phyloP scores from a whole-genome alignment of 164 flowering plant genomes.

The Magnolia kwangsiensis region DNA sequence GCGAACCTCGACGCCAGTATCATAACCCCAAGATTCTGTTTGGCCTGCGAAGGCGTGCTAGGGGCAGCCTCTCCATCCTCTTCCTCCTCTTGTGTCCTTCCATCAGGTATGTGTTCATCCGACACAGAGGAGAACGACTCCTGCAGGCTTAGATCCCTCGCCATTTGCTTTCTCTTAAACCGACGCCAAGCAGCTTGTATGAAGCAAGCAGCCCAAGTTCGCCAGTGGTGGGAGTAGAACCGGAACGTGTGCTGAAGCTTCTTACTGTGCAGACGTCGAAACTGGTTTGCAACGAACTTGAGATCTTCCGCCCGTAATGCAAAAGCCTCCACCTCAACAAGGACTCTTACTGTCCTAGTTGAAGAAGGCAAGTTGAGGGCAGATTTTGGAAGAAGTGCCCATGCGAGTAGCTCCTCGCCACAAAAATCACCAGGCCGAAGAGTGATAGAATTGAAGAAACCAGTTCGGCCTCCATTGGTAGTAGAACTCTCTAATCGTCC shows the following conservation, averaged over 20 bases:
- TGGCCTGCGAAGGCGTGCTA: conserved; percentile 32
- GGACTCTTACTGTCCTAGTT: conserved; percentile 76
- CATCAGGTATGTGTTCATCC: conserved; percentile 27
- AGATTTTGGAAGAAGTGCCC: conserved; percentile 85
- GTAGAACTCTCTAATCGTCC: conserved; percentile 89
- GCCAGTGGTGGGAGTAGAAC: conserved; percentile 93
- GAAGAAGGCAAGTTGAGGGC: conserved; percentile 74
- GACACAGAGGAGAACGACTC: conserved; percentile 40
- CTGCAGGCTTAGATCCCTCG: conserved; percentile 34
- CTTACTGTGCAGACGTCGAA: conserved; percentile 86
- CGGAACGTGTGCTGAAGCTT: conserved; percentile 88
- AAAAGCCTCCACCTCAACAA: conserved; percentile 82
- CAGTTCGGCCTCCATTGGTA: conserved; percentile 90
- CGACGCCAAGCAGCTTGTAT: conserved; percentile 94
- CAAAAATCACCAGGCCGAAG: conserved; percentile 87
- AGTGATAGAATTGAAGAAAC: conserved; percentile 77
- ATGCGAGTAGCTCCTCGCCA: conserved; percentile 85
- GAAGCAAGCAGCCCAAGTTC: conserved; percentile 98
- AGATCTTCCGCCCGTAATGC: conserved; percentile 85
- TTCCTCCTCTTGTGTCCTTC: conserved; percentile 27
- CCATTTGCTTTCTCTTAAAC: conserved; percentile 53
- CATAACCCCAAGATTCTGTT: conserved; percentile 51
- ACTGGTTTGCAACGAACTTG: conserved; percentile 88
- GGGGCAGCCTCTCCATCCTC: conserved; percentile 26
- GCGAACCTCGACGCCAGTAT: conserved; percentile 80